Evolutionary conservation across 352 stramenopile species (phyloP), one percentile per base, ranked within the genome.

Genomic region (Saprolegnia diclina): DNA sequence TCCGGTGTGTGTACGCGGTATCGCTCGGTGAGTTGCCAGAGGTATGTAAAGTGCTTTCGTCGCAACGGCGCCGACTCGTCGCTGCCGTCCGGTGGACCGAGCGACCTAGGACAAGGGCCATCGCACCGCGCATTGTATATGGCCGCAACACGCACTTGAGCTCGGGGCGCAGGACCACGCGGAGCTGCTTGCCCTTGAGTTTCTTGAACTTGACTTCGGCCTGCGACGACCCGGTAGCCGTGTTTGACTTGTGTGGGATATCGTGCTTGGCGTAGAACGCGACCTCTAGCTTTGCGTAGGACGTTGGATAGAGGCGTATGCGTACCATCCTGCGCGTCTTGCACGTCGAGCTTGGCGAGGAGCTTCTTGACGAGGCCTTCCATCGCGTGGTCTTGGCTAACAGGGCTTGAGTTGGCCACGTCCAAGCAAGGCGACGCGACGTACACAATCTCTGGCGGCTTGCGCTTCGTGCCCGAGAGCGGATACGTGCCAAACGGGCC

Each of bases 381-480:
- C 63, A 69, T 69, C 11, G 61, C 63, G 18, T 69, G 63, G 29
- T 69, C 63, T 37, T 69, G 63, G 5, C 63, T 69, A 46, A 16
- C 11, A 16, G 19, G 3, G 35, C 11, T 11, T 14, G 42, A n/a
- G 11, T 48, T 48, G 13, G 32, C 46, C 9, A 16, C 24, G 29
- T 57, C 10, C 5, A 21, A 13, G n/a, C 38, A 61, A 10, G n/a
- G 61, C 35, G 18, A 13, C 16, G 35, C 16, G 35, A 69, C 63
- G 63, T 69, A 69, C 63, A 69, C 63, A 56, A 69, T 69, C 46
- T 69, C 42, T n/a, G 63, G 63, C 22, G 63, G 63, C 46, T 69
- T 69, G 21, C 42, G 53, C 63, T 69, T 69, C n/a, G 63, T 69
- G 21, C 63, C 63, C 13, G 63, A 69, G 2, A 69, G 46, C 14